Evolutionary conservation across 495 filamentous ascomycete genomes (phyloP).

Genomic region (Penicillium nucicola): DNA sequence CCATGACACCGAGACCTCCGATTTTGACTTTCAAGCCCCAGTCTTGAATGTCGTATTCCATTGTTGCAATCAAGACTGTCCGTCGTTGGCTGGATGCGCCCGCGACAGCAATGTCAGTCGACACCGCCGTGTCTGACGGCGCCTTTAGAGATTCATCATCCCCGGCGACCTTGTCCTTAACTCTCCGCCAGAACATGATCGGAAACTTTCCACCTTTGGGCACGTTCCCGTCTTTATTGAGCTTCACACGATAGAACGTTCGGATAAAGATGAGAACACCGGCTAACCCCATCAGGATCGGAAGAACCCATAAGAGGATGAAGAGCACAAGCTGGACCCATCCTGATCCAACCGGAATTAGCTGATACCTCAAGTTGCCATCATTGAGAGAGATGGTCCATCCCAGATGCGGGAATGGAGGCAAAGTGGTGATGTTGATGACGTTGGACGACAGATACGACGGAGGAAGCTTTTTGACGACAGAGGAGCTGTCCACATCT

Average conservation of each 20-base stretch:
- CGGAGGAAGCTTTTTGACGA: conserved; percentile 16
- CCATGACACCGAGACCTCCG: conserved; percentile 64
- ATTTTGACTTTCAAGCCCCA: conserved; percentile 70
- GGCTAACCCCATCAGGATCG: conserved; percentile 34
- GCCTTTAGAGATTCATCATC: background rate
- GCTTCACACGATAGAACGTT: conserved; percentile 51
- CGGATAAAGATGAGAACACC: conserved; percentile 43
- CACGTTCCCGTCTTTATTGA: conserved; percentile 38
- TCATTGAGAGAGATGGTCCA: conserved; percentile 46
- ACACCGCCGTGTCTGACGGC: conserved; percentile 27
- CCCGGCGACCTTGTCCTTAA: conserved; percentile 5
- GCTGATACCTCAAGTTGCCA: conserved; percentile 36
- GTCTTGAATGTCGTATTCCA: conserved; percentile 70
- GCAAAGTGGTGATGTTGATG: conserved; percentile 44
- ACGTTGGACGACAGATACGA: conserved; percentile 34
- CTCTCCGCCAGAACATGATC: conserved; percentile 6
- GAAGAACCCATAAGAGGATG: conserved; percentile 42
- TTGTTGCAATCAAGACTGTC: conserved; percentile 62
- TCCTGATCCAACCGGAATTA: conserved; percentile 39
- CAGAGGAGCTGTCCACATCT: conserved; percentile 36
- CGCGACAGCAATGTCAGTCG: conserved; percentile 7
- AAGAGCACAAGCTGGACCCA: conserved; percentile 41
- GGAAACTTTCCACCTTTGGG: conserved; percentile 10
- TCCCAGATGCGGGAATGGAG: conserved; percentile 40
- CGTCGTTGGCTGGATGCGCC: conserved; percentile 32